Evolutionary conservation across 306 rosid genomes (phyloP).

Genomic region (Lathyrus sativus): DNA sequence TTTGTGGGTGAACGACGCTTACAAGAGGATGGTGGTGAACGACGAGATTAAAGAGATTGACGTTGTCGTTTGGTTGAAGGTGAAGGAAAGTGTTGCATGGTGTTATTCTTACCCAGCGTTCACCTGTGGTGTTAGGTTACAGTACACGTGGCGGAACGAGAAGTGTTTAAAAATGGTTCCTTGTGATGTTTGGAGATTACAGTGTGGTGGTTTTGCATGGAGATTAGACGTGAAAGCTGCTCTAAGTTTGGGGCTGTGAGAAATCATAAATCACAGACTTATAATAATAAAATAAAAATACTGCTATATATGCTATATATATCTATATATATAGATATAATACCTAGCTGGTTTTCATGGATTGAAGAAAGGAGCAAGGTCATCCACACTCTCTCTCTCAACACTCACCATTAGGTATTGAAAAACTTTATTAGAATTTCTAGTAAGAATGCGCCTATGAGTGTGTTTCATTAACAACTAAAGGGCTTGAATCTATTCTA

Average conservation of each 20-base stretch:
- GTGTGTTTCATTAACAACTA: neutral
- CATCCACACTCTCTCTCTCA: conserved; percentile 24
- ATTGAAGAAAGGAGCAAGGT: conserved; percentile 27
- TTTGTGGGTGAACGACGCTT: conserved; percentile 76
- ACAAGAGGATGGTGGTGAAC: conserved; percentile 62
- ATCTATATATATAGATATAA: neutral
- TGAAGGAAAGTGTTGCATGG: conserved; percentile 40
- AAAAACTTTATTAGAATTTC: neutral
- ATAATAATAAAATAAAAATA: neutral
- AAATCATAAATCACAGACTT: neutral
- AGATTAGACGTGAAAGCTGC: conserved; percentile 75
- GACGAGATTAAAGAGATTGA: neutral
- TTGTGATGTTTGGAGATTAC: conserved; percentile 75
- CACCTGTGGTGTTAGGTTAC: conserved; percentile 59
- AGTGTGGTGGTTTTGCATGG: conserved; percentile 73
- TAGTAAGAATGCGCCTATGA: neutral
- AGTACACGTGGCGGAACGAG: conserved; percentile 57
- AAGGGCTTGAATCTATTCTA: too few species aligned
- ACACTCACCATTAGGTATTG: conserved; percentile 28
- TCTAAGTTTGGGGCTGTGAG: conserved; percentile 64
- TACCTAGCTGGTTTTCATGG: conserved; percentile 8
- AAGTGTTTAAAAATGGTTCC: conserved; percentile 67
- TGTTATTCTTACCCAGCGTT: conserved; percentile 43
- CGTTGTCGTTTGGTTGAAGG: conserved; percentile 45
- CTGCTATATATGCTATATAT: neutral